Conservation (phyloP, 257 asterid genomes). For the Solanum corneliomulleri region DNA sequence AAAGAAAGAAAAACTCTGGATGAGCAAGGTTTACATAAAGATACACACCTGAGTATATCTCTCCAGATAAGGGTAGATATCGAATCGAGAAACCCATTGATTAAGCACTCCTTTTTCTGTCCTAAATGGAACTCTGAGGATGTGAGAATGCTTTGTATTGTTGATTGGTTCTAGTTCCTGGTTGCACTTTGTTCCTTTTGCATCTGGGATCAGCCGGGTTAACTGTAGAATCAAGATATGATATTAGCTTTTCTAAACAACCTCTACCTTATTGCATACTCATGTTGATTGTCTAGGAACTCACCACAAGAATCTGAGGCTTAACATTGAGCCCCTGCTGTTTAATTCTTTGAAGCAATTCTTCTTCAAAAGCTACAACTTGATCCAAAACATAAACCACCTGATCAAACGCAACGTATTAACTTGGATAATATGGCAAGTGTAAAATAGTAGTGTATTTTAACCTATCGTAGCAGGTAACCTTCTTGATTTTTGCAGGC, state of each 20-base stretch:
- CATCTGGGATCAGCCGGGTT: conserved; percentile 78
- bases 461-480: not conserved
- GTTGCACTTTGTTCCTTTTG: conserved; percentile 83
- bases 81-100: conserved; percentile 90
- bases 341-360: conserved; percentile 65
- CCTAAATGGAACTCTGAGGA: conserved; percentile 76
- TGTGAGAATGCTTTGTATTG: conserved; percentile 79
- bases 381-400: conserved; percentile 95
- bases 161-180: conserved; percentile 59
- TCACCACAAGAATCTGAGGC: conserved; percentile 90
- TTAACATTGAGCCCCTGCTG: conserved; percentile 76
- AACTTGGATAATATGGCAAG: not conserved
- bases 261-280: not conserved
- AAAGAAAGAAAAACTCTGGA: not conserved
- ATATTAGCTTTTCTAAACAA: not conserved
- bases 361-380: conserved; percentile 85
- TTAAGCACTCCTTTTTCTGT: conserved; percentile 59
- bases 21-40: not conserved
- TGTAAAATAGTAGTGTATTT: not conserved
- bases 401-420: conserved; percentile 8
- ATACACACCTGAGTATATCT: conserved; percentile 54
- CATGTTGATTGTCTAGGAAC: not conserved
- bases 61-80: conserved; percentile 82
- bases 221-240: conserved; percentile 30
- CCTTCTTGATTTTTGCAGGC: not conserved